These are phyloP conservation scores for Trametes maxima DNA, from an alignment of 768 basidiomycete genomes.

Conservation along the genomic window DNA sequence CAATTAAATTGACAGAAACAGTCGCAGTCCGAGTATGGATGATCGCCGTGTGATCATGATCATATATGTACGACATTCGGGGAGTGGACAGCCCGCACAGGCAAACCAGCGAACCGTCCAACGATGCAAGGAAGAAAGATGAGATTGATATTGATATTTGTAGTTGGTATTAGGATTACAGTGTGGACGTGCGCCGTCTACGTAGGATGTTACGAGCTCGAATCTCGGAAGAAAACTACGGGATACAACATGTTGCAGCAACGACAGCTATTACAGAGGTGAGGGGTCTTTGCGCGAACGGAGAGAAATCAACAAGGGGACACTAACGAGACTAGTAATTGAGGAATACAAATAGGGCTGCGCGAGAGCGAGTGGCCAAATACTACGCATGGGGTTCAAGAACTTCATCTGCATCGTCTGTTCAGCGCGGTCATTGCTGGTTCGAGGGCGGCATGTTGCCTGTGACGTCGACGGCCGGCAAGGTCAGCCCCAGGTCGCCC, in stretches of 20 bases:
- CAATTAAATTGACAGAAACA: too few relatives aligned
- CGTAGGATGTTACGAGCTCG: not conserved
- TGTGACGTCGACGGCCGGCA: not conserved
- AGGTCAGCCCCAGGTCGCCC: not conserved
- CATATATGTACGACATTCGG: too few relatives aligned
- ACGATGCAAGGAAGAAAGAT: not conserved
- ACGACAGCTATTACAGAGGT: constrained; percentile 21
- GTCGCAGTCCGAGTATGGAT: too few relatives aligned
- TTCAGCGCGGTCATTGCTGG: constrained; percentile 12
- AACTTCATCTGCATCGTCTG: not conserved
- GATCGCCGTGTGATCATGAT: too few relatives aligned
- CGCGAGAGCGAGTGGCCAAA: not conserved
- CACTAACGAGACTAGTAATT: not conserved
- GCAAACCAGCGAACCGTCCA: too few relatives aligned
- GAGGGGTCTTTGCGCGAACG: constrained; percentile 7
- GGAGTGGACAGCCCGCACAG: too few relatives aligned
- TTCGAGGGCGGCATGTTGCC: constrained; percentile 24
- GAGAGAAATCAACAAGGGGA: not conserved
- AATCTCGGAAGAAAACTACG: constrained; percentile 21
- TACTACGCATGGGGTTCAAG: constrained; percentile 7
- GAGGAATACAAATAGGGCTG: constrained; percentile 4
- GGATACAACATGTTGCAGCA: constrained; percentile 25
- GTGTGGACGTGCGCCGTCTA: constrained; percentile 8
- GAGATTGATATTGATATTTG: not conserved
- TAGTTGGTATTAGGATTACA: constrained; percentile 12